Percentiles rank a stretch among this genome's conserved stretches.
Conservation (phyloP, 2,329 filamentous ascomycete genomes). For the Claviceps quebecensis region DNA sequence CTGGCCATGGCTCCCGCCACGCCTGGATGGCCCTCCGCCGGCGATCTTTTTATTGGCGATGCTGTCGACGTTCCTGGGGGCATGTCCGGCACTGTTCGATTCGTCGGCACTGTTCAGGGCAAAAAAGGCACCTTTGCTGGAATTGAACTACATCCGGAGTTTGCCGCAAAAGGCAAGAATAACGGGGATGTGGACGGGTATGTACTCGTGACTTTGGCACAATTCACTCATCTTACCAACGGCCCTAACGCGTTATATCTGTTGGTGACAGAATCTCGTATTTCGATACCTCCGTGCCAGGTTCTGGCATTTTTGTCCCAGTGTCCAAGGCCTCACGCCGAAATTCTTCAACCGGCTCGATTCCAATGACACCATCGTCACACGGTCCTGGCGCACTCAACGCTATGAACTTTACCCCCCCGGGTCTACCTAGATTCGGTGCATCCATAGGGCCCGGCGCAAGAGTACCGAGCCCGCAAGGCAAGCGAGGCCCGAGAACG, state of each 20-base stretch:
- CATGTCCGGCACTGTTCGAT: slow-evolving; percentile 83
- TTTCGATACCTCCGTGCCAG: slow-evolving; percentile 64
- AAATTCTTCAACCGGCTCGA: slow-evolving; percentile 38
- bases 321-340: slow-evolving; percentile 64
- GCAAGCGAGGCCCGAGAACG: slow-evolving; percentile 51
- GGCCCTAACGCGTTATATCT: neutral
- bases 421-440: slow-evolving; percentile 65
- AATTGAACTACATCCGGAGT: slow-evolving; percentile 74
- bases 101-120: slow-evolving; percentile 71
- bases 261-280: slow-evolving; percentile 47
- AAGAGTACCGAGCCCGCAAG: slow-evolving; percentile 55
- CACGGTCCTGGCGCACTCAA: slow-evolving; percentile 43
- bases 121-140: slow-evolving; percentile 89
- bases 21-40: slow-evolving; percentile 35
- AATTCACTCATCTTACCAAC: neutral
- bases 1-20: slow-evolving; percentile 37
- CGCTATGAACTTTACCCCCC: slow-evolving; percentile 46
- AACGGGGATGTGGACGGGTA: slow-evolving; percentile 92
- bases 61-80: slow-evolving; percentile 81
- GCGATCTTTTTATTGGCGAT: slow-evolving; percentile 60
- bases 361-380: slow-evolving; percentile 56
- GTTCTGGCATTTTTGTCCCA: slow-evolving; percentile 88
- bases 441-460: slow-evolving; percentile 66
- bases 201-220: slow-evolving; percentile 14
- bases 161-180: slow-evolving; percentile 78